These are phyloP conservation scores for Saprolegnia diclina DNA, from an alignment of 352 stramenopile species.

Conservation along the genomic window DNA sequence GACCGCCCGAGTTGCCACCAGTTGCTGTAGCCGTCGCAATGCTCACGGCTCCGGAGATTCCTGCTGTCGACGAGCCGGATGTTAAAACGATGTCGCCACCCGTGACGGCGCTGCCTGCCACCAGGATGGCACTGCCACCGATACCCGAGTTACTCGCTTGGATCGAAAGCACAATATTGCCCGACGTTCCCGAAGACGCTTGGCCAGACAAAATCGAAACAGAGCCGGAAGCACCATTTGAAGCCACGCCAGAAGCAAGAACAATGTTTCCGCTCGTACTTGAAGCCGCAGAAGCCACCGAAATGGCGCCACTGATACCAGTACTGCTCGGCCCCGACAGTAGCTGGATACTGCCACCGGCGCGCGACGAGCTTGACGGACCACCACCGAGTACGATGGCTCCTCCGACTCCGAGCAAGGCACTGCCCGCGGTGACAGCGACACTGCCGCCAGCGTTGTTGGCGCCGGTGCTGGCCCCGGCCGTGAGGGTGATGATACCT, in stretches of 20 bases:
- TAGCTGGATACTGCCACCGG: background rate
- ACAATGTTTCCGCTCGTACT: background rate
- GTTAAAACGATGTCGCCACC: background rate
- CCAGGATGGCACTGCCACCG: slow-evolving; percentile 21
- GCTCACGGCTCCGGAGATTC: background rate
- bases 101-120: slow-evolving; percentile 14
- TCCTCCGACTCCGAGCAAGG: slow-evolving; percentile 26
- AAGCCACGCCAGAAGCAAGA: background rate
- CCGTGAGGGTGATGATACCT: slow-evolving; percentile 26
- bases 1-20: background rate
- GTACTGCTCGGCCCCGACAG: background rate
- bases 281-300: background rate
- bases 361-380: background rate
- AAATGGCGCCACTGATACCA: too few relatives aligned
- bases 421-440: slow-evolving; percentile 17
- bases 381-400: slow-evolving; percentile 29
- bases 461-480: slow-evolving; percentile 15
- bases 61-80: background rate
- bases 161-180: slow-evolving; percentile 26
- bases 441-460: slow-evolving; percentile 9
- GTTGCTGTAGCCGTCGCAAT: background rate
- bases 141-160: slow-evolving; percentile 26
- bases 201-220: slow-evolving; percentile 22
- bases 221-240: slow-evolving; percentile 26
- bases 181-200: slow-evolving; percentile 25